Percentiles rank a stretch among this genome's conserved stretches.
phyloP scores from a whole-genome alignment of 495 filamentous ascomycete species.

The Aspergillus baeticus region DNA sequence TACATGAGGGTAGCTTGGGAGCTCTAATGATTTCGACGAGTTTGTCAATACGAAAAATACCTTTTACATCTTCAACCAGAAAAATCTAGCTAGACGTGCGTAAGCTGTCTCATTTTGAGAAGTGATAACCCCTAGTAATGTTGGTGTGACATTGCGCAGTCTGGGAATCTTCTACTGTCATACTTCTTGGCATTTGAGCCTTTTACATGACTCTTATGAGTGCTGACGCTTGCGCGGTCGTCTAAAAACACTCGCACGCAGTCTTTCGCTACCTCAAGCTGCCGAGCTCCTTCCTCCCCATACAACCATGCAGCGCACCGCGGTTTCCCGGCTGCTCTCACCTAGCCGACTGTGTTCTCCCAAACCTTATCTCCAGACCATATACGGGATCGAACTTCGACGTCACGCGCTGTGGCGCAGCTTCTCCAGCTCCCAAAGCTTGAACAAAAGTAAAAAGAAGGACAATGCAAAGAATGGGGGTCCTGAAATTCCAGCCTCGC shows the following conservation, averaged over 20 bases:
- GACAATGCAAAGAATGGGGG: slow-evolving; percentile 32
- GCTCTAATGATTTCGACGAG: slow-evolving; percentile 39
- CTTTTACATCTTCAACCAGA: neutral
- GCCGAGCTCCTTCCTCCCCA: neutral
- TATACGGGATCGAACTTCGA: neutral
- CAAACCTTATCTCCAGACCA: neutral
- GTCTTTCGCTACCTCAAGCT: too few species aligned
- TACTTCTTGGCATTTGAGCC: too few species aligned
- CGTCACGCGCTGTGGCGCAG: neutral
- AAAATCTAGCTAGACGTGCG: too few species aligned
- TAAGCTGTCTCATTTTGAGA: too few species aligned
- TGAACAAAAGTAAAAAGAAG: slow-evolving; percentile 43
- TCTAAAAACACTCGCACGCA: too few species aligned
- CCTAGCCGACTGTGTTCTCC: neutral
- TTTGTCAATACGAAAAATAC: slow-evolving; percentile 5
- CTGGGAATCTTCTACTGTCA: too few species aligned
- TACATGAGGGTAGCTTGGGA: slow-evolving; percentile 33
- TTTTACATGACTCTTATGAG: too few species aligned
- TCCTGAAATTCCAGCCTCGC: slow-evolving; percentile 10
- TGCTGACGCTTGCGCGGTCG: too few species aligned
- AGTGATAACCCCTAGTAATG: too few species aligned
- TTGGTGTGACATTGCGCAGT: too few species aligned
- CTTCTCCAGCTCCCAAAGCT: slow-evolving; percentile 27
- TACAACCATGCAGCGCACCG: neutral
- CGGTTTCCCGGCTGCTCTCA: neutral